phyloP scores from a whole-genome alignment of 495 filamentous ascomycete genomes.

The Arthonia radiata region DNA sequence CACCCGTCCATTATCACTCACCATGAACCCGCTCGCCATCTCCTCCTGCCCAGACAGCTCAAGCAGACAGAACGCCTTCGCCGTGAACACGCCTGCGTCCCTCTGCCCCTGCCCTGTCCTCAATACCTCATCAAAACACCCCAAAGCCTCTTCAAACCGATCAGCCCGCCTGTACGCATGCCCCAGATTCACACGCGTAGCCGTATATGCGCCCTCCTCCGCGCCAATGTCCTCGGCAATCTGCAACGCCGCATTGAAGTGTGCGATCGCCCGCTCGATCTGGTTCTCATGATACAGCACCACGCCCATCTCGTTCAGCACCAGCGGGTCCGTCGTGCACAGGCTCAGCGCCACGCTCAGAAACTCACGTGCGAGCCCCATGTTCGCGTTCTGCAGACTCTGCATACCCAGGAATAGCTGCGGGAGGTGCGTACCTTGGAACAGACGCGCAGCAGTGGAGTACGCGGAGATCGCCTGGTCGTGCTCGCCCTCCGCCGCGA shows the following conservation, averaged over 20 bases:
- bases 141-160: conserved; percentile 17
- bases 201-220: conserved; percentile 63
- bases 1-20: conserved; percentile 38
- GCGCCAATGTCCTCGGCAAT: conserved; percentile 59
- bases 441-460: conserved; percentile 80
- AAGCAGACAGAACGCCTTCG: conserved; percentile 45
- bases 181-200: conserved; percentile 67
- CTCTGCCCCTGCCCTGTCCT: conserved; percentile 58
- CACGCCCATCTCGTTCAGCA: conserved; percentile 88
- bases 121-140: conserved; percentile 36
- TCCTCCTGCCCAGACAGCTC: conserved; percentile 41
- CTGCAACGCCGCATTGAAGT: conserved; percentile 50
- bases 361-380: conserved; percentile 88
- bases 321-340: conserved; percentile 55
- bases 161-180: conserved; percentile 60
- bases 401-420: conserved; percentile 98
- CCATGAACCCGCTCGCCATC: conserved; percentile 42
- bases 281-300: conserved; percentile 82
- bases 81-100: conserved; percentile 31
- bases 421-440: conserved; percentile 90
- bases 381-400: conserved; percentile 83
- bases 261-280: conserved; percentile 38
- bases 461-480: conserved; percentile 97
- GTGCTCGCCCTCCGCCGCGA: conserved; percentile 98
- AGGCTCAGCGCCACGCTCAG: conserved; percentile 63